Conservation (phyloP, 2,329 filamentous ascomycete species). For the Ceratocystis huliohia region DNA sequence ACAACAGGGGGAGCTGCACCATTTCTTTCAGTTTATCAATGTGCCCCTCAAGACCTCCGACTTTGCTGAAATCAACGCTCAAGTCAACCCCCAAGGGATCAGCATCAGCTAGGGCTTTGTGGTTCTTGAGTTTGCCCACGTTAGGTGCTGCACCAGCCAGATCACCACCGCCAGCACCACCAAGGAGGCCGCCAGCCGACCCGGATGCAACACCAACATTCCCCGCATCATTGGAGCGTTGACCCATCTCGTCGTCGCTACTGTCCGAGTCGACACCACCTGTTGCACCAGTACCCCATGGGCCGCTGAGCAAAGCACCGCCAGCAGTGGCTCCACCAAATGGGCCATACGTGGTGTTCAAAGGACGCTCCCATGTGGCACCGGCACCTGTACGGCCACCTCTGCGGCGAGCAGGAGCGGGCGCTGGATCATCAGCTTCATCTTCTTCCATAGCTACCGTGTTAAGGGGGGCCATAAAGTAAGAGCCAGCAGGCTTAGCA, state of each 20-base stretch:
- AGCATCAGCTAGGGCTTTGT: conserved; percentile 80
- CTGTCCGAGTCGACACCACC: conserved; percentile 86
- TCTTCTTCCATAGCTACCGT: conserved; percentile 56
- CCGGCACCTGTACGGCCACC: conserved; percentile 50
- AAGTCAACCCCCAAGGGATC: conserved; percentile 89
- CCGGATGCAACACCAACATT: conserved; percentile 51
- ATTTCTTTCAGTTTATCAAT: conserved; percentile 98
- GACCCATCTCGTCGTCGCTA: conserved; percentile 79
- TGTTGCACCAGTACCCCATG: conserved; percentile 59
- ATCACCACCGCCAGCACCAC: conserved; percentile 30
- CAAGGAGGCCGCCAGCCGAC: conserved; percentile 36
- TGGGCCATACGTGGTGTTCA: conserved; percentile 83
- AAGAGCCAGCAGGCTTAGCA: conserved; percentile 57
- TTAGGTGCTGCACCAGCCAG: conserved; percentile 46
- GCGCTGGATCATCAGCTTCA: conserved; percentile 52
- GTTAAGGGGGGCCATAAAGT: conserved; percentile 65
- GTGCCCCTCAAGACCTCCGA: conserved; percentile 82
- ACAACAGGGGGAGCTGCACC: conserved; percentile 86
- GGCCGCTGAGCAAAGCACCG: conserved; percentile 58
- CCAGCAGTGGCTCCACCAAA: conserved; percentile 76
- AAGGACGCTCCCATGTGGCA: conserved; percentile 57
- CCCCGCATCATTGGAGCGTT: conserved; percentile 44
- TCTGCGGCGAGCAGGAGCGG: conserved; percentile 56
- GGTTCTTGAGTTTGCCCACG: conserved; percentile 86
- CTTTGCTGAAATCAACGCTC: conserved; percentile 84